Conservation (phyloP, 345 rosid species). For the Stellera chamaejasme region DNA sequence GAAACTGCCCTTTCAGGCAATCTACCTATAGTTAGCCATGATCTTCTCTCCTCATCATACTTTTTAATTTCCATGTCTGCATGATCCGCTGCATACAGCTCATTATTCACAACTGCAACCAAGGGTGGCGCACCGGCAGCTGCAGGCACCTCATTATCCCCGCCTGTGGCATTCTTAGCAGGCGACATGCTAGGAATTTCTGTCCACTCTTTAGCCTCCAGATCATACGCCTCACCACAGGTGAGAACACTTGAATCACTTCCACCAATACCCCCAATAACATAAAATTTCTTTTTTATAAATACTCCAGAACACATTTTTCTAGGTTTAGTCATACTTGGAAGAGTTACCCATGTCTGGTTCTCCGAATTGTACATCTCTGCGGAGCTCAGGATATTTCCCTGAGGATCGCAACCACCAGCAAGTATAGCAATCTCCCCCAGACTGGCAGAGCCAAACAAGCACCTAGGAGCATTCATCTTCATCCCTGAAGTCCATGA, state of each 20-base stretch:
- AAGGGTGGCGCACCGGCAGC: constrained; percentile 87
- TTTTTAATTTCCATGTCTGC: constrained; percentile 74
- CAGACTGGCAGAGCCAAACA: constrained; percentile 91
- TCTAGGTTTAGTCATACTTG: constrained; percentile 74
- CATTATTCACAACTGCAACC: constrained; percentile 74
- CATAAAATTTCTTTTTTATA: constrained; percentile 84
- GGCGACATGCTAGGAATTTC: constrained; percentile 78
- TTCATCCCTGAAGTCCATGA: constrained; percentile 72
- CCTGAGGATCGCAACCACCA: constrained; percentile 71
- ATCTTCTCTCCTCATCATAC: constrained; percentile 50
- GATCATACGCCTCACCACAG: constrained; percentile 79
- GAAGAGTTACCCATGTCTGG: constrained; percentile 49
- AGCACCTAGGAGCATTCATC: constrained; percentile 85
- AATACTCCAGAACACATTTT: constrained; percentile 93
- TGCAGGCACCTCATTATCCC: constrained; percentile 44
- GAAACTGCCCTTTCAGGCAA: constrained; percentile 83
- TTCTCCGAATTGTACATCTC: constrained; percentile 91
- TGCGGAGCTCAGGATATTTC: constrained; percentile 54
- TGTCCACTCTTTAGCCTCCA: constrained; percentile 64
- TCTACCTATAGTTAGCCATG: constrained; percentile 63
- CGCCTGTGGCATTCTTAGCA: constrained; percentile 32
- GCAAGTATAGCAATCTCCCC: constrained; percentile 84
- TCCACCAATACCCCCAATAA: constrained; percentile 78
- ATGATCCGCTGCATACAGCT: constrained; percentile 79
- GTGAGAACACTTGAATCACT: constrained; percentile 43